These are phyloP conservation scores for Hyaloscypha hepaticicola DNA, from an alignment of 495 filamentous ascomycete species.

Conservation along the genomic window DNA sequence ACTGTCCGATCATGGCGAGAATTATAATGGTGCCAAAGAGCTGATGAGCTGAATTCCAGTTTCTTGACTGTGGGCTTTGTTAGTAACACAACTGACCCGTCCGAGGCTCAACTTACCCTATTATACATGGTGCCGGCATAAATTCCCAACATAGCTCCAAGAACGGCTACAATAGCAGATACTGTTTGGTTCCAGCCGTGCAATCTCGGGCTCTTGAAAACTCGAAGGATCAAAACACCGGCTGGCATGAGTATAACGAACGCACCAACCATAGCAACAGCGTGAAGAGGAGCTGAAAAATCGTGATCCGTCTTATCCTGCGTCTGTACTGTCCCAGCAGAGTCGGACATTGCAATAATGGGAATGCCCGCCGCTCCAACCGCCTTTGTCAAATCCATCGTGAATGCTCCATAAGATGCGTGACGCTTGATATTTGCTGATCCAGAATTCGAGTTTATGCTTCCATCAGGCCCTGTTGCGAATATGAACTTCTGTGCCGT, in stretches of 20 bases:
- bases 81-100: not conserved
- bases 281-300: slow-evolving; percentile 46
- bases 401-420: slow-evolving; percentile 52
- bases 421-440: slow-evolving; percentile 52
- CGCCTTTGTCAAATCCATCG: slow-evolving; percentile 50
- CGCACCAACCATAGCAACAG: slow-evolving; percentile 48
- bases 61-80: slow-evolving; percentile 41
- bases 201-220: slow-evolving; percentile 46
- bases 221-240: slow-evolving; percentile 50
- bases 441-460: slow-evolving; percentile 40
- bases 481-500: slow-evolving; percentile 52
- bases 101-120: slow-evolving; percentile 37
- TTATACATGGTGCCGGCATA: slow-evolving; percentile 50
- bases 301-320: slow-evolving; percentile 30
- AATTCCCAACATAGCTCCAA: slow-evolving; percentile 52
- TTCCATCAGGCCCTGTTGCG: slow-evolving; percentile 48
- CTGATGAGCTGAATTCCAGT: slow-evolving; percentile 56
- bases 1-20: slow-evolving; percentile 46
- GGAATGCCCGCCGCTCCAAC: slow-evolving; percentile 40
- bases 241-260: slow-evolving; percentile 55
- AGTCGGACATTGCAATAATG: slow-evolving; percentile 21
- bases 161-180: slow-evolving; percentile 42
- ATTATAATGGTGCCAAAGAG: slow-evolving; percentile 56
- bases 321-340: slow-evolving; percentile 25
- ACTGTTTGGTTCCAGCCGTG: slow-evolving; percentile 49